Evolutionary conservation across 805 yeast species (phyloP), one percentile per base, ranked within the genome.

Genomic region (Saturnispora dispora): DNA sequence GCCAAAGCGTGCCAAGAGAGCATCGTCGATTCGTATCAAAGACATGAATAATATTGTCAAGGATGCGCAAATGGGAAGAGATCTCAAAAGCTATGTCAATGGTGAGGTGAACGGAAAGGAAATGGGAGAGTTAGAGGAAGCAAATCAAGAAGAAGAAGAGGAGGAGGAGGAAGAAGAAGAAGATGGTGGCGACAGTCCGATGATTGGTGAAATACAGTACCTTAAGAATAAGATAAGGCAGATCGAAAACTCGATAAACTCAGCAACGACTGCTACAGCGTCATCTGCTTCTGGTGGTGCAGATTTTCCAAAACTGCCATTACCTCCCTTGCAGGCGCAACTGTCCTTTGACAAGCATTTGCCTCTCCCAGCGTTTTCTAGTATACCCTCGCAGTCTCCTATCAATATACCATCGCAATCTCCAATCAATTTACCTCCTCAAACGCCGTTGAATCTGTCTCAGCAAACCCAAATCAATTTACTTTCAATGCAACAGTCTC

Each of bases 191-290:
- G 27, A 45, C 13, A 45, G 36, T 23, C 48, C 48, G 5, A 60
- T 63, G 3, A 45, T 62, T 44, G 46, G 53, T 18, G 69, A 66
- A 56, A 52, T 66, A 11, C 74, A 74, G 35, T 53, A 63, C 15
- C 58, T 76, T 40, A 69, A 70, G 45, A 69, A 70, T 9, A 72
- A 73, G 52, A 72, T 76, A 39, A 71, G 67, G 48, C 73, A 72
- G 55, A 67, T 76, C 4, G 81, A 76, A 56, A 73, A 74, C 0
- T 69, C 76, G 0, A 66, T 72, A 13, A 18, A 37, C 22, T 17
- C 41, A 18, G 22, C 41, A 18, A 37, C 41, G 13, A 10, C 41
- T 18, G 22, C 22, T 0, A 35, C 18, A 8, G 17, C 18, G 10
- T n/a, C 10, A 8, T 18, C 20, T 37, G 18, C 22, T 3, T 5